Percentiles rank a stretch among this genome's conserved stretches.
Evolutionary conservation across 2,329 filamentous ascomycete species (phyloP).

Genomic region (Aspergillus proliferans): DNA sequence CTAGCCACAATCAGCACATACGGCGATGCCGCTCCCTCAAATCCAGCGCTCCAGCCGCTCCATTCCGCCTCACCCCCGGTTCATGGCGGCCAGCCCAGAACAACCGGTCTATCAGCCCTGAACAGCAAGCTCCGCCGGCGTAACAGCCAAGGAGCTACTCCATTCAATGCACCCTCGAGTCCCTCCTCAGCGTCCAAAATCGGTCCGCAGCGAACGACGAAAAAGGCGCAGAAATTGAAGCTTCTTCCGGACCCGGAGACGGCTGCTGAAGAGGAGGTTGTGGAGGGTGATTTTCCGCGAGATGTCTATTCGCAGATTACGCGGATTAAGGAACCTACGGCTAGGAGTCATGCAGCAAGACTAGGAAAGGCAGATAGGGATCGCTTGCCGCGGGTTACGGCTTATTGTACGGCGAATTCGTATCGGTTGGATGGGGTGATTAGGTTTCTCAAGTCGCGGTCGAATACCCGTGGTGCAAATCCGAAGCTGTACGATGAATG

Average conservation of each 20-base stretch:
- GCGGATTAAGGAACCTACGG: conserved; percentile 92
- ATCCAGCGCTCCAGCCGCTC: conserved; percentile 36
- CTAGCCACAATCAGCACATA: conserved; percentile 41
- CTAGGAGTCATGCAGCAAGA: conserved; percentile 81
- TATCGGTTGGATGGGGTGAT: conserved; percentile 87
- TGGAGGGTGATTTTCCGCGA: conserved; percentile 83
- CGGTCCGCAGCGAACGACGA: conserved; percentile 88
- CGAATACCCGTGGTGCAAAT: conserved; percentile 68
- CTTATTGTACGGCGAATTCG: conserved; percentile 89
- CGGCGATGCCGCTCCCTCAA: conserved; percentile 35
- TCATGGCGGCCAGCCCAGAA: conserved; percentile 26
- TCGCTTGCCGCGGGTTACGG: conserved; percentile 81
- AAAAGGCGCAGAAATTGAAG: conserved; percentile 94
- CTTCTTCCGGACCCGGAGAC: conserved; percentile 86
- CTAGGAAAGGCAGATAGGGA: conserved; percentile 90
- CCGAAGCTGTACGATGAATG: conserved; percentile 97
- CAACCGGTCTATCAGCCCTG: conserved; percentile 67
- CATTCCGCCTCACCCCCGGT: conserved; percentile 32
- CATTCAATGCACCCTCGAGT: conserved; percentile 38
- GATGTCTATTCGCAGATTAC: conserved; percentile 98
- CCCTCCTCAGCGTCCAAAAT: conserved; percentile 60
- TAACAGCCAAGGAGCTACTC: conserved; percentile 66
- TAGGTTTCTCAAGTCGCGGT: conserved; percentile 81
- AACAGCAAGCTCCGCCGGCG: conserved; percentile 83
- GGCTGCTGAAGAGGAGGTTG: conserved; percentile 67